Conservation (phyloP, 441 rosid species). For the Corymbia citriodora region DNA sequence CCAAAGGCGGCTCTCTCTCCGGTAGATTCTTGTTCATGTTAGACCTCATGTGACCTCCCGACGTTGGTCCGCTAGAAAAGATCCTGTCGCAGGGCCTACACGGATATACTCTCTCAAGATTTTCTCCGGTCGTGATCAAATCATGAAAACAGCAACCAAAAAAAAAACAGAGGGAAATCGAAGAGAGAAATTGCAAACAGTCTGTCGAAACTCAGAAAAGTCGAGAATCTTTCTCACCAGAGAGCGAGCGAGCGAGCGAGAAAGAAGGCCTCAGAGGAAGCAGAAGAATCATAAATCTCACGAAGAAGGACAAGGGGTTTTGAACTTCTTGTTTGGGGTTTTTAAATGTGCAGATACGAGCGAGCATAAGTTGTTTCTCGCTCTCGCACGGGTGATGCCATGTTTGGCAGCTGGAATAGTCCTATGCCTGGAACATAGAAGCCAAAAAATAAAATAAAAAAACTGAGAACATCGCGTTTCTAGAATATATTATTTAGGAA, state of each 20-base stretch:
- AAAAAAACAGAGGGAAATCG: neutral
- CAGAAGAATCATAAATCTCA: slow-evolving; percentile 6
- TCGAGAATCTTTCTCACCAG: neutral
- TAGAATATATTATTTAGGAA: too few relatives aligned
- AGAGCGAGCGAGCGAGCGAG: neutral
- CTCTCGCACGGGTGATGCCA: neutral
- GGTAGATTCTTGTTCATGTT: slow-evolving; percentile 9
- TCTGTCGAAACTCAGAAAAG: slow-evolving; percentile 2
- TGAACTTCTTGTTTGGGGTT: neutral
- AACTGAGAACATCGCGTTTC: too few relatives aligned
- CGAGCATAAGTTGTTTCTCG: neutral
- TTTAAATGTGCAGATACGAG: neutral
- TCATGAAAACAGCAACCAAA: neutral
- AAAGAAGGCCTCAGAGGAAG: neutral
- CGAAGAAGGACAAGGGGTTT: slow-evolving; percentile 9
- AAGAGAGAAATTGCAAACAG: neutral
- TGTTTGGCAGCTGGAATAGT: neutral
- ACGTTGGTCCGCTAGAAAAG: slow-evolving; percentile 28
- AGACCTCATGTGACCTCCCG: slow-evolving; percentile 34
- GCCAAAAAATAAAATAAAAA: too few relatives aligned
- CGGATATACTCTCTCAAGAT: slow-evolving; percentile 16
- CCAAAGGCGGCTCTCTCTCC: neutral
- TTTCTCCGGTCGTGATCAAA: neutral
- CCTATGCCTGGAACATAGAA: neutral
- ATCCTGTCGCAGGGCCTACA: slow-evolving; percentile 28